phyloP scores from a whole-genome alignment of 140 eudicot species.

The Oenanthe javanica region DNA sequence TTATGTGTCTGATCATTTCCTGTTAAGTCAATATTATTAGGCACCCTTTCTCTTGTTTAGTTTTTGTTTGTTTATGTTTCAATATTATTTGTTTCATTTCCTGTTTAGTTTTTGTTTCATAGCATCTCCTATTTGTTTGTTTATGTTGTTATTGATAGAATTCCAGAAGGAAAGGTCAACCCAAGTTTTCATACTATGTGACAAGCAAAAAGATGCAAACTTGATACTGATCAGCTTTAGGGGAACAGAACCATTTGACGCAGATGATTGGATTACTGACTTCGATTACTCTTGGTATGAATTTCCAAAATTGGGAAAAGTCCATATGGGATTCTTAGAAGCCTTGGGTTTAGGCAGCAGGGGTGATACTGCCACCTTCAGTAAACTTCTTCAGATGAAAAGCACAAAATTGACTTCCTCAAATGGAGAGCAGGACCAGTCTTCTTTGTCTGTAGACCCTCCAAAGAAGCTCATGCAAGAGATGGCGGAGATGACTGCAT shows the following conservation, averaged over 20 bases:
- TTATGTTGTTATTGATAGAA: constrained; percentile 31
- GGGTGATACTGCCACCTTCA: constrained; percentile 42
- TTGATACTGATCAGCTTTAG: constrained; percentile 75
- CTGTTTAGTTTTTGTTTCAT: not conserved
- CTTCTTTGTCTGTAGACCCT: not conserved
- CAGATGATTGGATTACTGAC: constrained; percentile 91
- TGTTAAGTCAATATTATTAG: not conserved
- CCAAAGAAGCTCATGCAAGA: constrained; percentile 18
- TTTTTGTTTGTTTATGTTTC: not conserved
- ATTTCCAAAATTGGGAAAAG: constrained; percentile 66
- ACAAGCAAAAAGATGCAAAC: constrained; percentile 70
- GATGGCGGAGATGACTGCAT: constrained; percentile 53
- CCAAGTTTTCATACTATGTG: constrained; percentile 76
- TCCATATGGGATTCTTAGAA: constrained; percentile 93
- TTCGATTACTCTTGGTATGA: constrained; percentile 94
- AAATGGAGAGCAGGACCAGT: not conserved
- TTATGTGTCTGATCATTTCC: not conserved
- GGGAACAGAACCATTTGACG: constrained; percentile 95
- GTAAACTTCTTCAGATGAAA: constrained; percentile 24
- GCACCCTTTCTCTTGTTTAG: not conserved
- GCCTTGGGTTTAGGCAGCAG: constrained; percentile 92
- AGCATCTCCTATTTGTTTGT: not conserved
- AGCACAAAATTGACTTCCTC: constrained; percentile 10
- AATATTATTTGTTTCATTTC: not conserved
- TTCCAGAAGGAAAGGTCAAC: constrained; percentile 69